Conservation (phyloP, 2,329 filamentous ascomycete genomes). For the Blastomyces parvus region DNA sequence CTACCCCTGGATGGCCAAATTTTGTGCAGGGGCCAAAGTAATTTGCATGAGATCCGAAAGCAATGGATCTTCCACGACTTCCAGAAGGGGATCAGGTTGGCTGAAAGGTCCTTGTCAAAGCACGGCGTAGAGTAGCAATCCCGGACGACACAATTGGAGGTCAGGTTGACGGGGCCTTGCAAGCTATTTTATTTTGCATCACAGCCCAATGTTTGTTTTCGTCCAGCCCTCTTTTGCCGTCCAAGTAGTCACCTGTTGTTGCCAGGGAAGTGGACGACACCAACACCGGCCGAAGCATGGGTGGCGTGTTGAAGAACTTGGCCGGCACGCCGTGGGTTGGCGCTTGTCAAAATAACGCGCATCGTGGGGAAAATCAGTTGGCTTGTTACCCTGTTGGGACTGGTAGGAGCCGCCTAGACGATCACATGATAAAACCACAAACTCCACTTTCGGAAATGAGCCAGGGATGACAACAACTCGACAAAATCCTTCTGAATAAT, state of each 20-base stretch:
- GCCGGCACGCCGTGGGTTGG: too few species aligned
- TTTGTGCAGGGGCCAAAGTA: background rate
- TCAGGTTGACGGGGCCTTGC: background rate
- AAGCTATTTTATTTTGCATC: background rate
- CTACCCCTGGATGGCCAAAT: background rate
- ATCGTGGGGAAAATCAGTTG: too few species aligned
- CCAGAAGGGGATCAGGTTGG: background rate
- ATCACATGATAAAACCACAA: background rate
- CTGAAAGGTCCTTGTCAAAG: background rate
- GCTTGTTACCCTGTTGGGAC: background rate
- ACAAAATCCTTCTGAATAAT: too few species aligned
- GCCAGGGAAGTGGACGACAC: background rate
- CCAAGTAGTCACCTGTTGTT: background rate
- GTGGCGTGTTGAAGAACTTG: too few species aligned
- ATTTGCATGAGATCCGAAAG: conserved; percentile 5
- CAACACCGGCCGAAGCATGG: background rate
- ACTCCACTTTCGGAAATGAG: background rate
- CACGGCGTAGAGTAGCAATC: too few species aligned
- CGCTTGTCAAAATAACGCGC: too few species aligned
- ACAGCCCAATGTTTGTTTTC: background rate
- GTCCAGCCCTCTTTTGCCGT: background rate
- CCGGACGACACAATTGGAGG: background rate
- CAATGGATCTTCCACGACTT: background rate
- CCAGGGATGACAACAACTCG: background rate
- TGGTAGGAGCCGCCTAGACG: background rate